Evolutionary conservation across 2,329 filamentous ascomycete genomes (phyloP), one percentile per base, ranked within the genome.

Genomic region (Botryotinia narcissicola): DNA sequence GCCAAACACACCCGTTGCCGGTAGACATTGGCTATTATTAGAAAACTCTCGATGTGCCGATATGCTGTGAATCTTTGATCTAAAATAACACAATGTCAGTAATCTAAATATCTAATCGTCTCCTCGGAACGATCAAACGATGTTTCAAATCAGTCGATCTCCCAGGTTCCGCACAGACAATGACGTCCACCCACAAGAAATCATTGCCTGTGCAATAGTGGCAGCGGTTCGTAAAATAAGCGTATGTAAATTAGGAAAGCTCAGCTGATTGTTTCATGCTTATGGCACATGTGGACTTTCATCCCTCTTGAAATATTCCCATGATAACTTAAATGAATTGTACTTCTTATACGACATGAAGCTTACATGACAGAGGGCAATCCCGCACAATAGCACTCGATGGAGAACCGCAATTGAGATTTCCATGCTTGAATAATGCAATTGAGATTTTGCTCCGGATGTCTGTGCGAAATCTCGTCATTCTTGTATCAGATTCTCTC

Each of bases 391-490:
- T 4, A 54, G n/a, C n/a, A 2, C 14, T 14, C 51, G 14, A 32
- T 48, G 18, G 32, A 48, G 16, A 4, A 37, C 12, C 22, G 44
- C 44, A n/a, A 42, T 37, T 12, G 18, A 67, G 32, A 37, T 40
- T n/a, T 12, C 12, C 32, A 37, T 14, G 8, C 5, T 68, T 48
- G 3, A 66, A 6, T 5, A 57, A 16, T 22, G 14, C 25, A 42
- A 25, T 54, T 54, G n/a, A 29, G 46, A 22, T 12, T 32, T 54
- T n/a, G 22, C 32, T 37, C 35, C 25, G 46, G 5, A 29, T 68
- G 64, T 68, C 48, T 68, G 32, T 68, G 64, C 35, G 35, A 37
- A 25, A 68, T 48, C 14, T 20, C 32, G 42, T 67, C 44, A 37
- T 51, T 40, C 8, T 67, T 67, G 46, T 54, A 25, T 42, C 25